These are phyloP conservation scores for Taphrina deformans DNA, from an alignment of 1,139 yeast genomes.

Conservation along the genomic window DNA sequence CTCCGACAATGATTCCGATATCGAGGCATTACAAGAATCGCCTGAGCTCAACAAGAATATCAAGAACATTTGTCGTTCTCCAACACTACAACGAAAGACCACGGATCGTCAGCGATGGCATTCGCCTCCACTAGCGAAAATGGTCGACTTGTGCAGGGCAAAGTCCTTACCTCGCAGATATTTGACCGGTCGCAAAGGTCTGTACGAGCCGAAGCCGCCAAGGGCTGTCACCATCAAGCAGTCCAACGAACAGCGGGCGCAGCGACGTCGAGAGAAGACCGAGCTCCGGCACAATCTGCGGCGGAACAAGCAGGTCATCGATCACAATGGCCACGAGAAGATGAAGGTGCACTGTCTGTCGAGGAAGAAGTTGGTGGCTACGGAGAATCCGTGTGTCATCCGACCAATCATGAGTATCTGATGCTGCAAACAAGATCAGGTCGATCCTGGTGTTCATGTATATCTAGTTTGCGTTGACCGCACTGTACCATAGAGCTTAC, in stretches of 20 bases:
- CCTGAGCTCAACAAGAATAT: neutral
- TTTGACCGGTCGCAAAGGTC: constrained; percentile 5
- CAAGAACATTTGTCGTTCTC: neutral
- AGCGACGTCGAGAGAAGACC: constrained; percentile 27
- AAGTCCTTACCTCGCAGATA: constrained; percentile 11
- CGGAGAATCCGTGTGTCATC: constrained; percentile 27
- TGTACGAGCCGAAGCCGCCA: constrained; percentile 29
- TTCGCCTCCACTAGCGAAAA: constrained; percentile 14
- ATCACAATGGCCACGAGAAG: constrained; percentile 23
- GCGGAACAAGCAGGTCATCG: constrained; percentile 15
- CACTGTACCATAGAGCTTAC: neutral
- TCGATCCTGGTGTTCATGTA: constrained; percentile 7
- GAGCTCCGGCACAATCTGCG: constrained; percentile 25
- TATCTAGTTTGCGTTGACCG: neutral
- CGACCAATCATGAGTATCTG: constrained; percentile 31
- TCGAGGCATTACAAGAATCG: neutral
- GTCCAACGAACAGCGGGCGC: constrained; percentile 30
- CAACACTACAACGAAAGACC: neutral
- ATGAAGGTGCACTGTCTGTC: constrained; percentile 30
- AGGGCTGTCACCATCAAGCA: constrained; percentile 33
- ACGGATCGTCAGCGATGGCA: neutral
- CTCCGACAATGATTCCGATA: constrained; percentile 19
- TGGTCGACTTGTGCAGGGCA: neutral
- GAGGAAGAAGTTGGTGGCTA: constrained; percentile 14
- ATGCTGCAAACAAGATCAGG: neutral